Percentiles rank a stretch among this genome's conserved stretches.
These are phyloP conservation scores for Pseudocercospora fijiensis DNA, from an alignment of 2,329 filamentous ascomycete species.

Conservation along the genomic window DNA sequence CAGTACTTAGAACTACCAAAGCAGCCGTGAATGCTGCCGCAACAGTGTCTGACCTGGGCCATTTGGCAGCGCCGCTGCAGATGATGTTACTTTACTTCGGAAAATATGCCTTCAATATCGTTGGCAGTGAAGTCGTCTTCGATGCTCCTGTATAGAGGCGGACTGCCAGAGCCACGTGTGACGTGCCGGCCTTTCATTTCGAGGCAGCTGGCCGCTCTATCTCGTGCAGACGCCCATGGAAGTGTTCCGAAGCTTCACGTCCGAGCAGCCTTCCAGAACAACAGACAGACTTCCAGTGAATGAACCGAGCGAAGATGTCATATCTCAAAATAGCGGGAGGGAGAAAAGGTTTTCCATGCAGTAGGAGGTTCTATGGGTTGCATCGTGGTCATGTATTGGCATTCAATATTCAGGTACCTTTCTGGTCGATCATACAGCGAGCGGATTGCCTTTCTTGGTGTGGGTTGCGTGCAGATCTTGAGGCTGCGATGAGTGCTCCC, in stretches of 20 bases:
- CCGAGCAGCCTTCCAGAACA: neutral
- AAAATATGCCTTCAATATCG: neutral
- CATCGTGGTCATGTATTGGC: neutral
- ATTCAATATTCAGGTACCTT: neutral
- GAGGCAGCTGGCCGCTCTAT: neutral
- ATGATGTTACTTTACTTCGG: neutral
- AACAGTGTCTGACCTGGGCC: neutral
- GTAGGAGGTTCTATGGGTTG: neutral
- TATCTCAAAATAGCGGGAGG: neutral
- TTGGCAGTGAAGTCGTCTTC: neutral
- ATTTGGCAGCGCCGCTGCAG: neutral
- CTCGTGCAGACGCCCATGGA: neutral
- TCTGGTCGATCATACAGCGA: neutral
- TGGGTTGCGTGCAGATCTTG: constrained; percentile 2
- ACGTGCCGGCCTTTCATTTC: neutral
- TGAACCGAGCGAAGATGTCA: neutral
- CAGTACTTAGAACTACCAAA: neutral
- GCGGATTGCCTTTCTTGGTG: neutral
- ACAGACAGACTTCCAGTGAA: neutral
- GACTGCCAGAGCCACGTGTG: neutral
- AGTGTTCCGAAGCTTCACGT: neutral
- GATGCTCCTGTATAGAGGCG: neutral
- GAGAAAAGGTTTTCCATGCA: neutral
- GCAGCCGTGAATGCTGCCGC: neutral
- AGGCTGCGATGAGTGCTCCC: neutral